These are phyloP conservation scores for Tilletia horrida DNA, from an alignment of 1,284 basidiomycete species.

Conservation along the genomic window DNA sequence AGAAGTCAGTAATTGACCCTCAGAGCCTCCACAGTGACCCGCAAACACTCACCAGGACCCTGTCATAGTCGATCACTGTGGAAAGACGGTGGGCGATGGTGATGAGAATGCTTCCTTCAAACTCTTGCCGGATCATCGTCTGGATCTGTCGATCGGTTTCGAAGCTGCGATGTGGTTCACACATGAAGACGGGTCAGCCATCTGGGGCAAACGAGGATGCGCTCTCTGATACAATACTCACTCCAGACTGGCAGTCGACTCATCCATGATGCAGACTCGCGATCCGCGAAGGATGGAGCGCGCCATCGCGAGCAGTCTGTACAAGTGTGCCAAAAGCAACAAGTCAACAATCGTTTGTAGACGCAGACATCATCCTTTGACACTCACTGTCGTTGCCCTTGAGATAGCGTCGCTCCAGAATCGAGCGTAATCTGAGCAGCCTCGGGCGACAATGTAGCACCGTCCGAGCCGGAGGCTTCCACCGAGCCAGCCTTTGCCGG, in stretches of 20 bases:
- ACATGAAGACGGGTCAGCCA: not conserved
- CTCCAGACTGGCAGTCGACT: constrained; percentile 51
- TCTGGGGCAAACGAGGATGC: too few species aligned
- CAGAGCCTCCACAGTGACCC: not conserved
- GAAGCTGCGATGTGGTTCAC: constrained; percentile 17
- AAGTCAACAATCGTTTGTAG: not conserved
- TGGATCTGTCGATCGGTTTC: constrained; percentile 62
- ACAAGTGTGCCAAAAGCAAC: not conserved
- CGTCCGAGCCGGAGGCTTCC: not conserved
- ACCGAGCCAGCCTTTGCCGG: not conserved
- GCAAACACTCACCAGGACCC: not conserved
- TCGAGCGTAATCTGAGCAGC: constrained; percentile 22
- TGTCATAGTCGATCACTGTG: constrained; percentile 20
- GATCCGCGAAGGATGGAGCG: constrained; percentile 44
- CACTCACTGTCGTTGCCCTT: constrained; percentile 44
- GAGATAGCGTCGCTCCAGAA: constrained; percentile 47
- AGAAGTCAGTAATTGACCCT: not conserved
- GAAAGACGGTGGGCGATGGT: constrained; percentile 18
- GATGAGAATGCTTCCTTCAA: constrained; percentile 58
- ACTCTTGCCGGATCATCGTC: constrained; percentile 73
- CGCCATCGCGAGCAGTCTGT: constrained; percentile 58
- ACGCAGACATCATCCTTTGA: not conserved
- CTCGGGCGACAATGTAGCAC: not conserved
- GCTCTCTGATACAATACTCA: constrained; percentile 38
- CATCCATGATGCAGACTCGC: constrained; percentile 51